Conservation (phyloP, 2,329 filamentous ascomycete genomes). For the Akanthomyces muscarius region DNA sequence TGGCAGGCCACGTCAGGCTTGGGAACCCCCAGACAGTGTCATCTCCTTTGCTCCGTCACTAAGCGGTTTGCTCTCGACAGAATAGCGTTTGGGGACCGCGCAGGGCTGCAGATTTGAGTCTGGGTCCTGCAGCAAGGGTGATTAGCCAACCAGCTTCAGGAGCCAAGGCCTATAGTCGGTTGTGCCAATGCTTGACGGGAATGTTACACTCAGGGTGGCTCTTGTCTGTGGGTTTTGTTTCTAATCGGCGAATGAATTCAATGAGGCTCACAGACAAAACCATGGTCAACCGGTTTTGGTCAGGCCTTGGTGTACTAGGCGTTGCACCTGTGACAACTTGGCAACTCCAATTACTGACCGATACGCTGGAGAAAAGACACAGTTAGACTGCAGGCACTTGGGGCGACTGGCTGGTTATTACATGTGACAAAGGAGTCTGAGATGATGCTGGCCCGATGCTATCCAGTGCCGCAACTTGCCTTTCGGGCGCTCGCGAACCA, state of each 20-base stretch:
- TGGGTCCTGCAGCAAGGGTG: neutral
- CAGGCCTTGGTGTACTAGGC: no score
- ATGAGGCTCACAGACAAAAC: no score
- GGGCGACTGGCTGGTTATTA: no score
- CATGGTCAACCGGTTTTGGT: no score
- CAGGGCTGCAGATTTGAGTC: neutral
- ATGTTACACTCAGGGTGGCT: neutral
- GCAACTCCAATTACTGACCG: no score
- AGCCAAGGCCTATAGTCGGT: neutral
- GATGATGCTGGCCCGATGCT: neutral
- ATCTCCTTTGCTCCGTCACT: neutral
- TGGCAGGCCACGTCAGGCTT: no score
- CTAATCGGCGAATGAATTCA: neutral
- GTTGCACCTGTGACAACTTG: no score
- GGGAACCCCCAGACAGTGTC: no score
- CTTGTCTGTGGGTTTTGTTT: neutral
- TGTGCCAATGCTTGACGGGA: neutral
- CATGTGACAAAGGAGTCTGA: neutral
- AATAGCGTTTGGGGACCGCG: neutral
- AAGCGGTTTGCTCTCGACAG: neutral
- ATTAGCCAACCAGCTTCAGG: neutral
- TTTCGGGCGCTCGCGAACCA: neutral
- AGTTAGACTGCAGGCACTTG: no score
- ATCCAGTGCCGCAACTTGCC: neutral
- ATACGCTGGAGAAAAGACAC: no score